phyloP scores from a whole-genome alignment of 108 stramenopile genomes.

The Chaetoceros tenuissimus region DNA sequence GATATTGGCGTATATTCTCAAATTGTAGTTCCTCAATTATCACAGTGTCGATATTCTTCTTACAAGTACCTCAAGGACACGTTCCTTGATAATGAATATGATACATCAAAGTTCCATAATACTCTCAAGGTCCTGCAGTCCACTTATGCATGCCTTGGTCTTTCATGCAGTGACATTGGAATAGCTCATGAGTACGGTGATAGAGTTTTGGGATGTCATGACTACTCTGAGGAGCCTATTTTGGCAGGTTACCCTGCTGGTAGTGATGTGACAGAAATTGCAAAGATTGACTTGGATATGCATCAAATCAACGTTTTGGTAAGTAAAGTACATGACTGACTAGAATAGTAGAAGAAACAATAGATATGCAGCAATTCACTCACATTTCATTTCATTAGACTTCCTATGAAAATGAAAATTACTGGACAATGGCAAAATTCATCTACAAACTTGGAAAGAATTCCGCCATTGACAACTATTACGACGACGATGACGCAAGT shows the following conservation, averaged over 20 bases:
- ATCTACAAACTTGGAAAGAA: slow-evolving; percentile 69
- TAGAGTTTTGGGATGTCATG: background rate
- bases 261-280: slow-evolving; percentile 4
- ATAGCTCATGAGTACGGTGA: slow-evolving; percentile 10
- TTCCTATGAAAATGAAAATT: no score
- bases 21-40: slow-evolving; percentile 68
- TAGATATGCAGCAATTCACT: background rate
- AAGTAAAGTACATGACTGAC: no score
- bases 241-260: background rate
- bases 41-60: slow-evolving; percentile 60
- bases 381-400: no score
- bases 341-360: background rate
- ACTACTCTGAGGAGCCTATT: background rate
- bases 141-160: slow-evolving; percentile 64
- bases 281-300: slow-evolving; percentile 63
- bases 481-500: slow-evolving; percentile 47
- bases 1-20: slow-evolving; percentile 43
- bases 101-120: slow-evolving; percentile 31
- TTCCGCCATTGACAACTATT: slow-evolving; percentile 29
- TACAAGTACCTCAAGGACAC: slow-evolving; percentile 54
- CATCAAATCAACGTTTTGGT: slow-evolving; percentile 38
- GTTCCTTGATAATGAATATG: slow-evolving; percentile 35
- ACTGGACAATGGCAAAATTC: slow-evolving; percentile 36
- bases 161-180: slow-evolving; percentile 67
- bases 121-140: slow-evolving; percentile 42